Evolutionary conservation across 495 filamentous ascomycete genomes (phyloP), one percentile per base, ranked within the genome.

Genomic region (Daldinia childiae): DNA sequence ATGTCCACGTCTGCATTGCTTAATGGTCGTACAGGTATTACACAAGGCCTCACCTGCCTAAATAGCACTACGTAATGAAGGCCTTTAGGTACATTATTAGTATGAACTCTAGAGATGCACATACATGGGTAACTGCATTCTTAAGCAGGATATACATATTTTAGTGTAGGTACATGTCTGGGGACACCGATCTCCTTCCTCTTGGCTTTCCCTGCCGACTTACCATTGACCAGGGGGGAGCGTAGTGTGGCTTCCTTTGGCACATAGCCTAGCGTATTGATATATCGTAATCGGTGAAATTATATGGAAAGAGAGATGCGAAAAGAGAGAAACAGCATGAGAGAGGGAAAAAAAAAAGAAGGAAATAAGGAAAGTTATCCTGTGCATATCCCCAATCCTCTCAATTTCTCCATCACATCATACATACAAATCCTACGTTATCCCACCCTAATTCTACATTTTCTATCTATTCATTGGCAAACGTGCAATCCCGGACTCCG

Each of bases 401-500:
- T 38, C 43, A 48, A 48, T 48, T 48, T 48, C 43, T 24, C 19
- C 43, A 48, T 48, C 43, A 41, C 17, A 39, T 54, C 60, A 41
- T 43, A 61, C 68, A 65, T 60, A 59, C 19, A 66, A 64, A 68
- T 72, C 64, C 54, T 45, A 72, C 69, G 43, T 56, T 73, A 73
- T 73, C 70, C 70, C 64, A 73, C 70, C 66, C 61, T 58, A 57
- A 48, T 24, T 48, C 17, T 48, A 48, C 9, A 48, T 1, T 48
- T 57, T 19, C 52, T 61, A 58, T 58, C 56, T 41, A 41, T 68
- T 64, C 70, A 65, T 64, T 73, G 64, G 70, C 41, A 73, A 60
- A 29, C 19, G 39, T 51, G 32, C 58, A 56, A 52, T 62, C 57
- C 60, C 56, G 57, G 70, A 61, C 32, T 48, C 54, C 51, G 56